Evolutionary conservation across 1,139 yeast species (phyloP).

Genomic region (Meyerozyma athensensis): DNA sequence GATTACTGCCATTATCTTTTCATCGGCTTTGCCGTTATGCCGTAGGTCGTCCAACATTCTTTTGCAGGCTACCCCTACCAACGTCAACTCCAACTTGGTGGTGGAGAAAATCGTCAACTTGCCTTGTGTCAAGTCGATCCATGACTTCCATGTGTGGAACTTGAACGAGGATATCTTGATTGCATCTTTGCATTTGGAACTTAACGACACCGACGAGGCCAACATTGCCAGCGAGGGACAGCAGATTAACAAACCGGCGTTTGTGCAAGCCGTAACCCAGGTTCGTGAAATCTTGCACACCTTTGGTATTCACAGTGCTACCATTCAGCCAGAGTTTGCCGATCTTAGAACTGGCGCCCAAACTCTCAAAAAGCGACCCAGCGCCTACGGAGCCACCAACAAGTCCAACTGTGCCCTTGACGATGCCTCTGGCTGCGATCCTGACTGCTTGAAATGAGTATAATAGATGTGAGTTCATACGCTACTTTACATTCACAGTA

Average conservation of each 20-base stretch:
- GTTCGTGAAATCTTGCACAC: conserved; percentile 78
- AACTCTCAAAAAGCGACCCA: conserved; percentile 11
- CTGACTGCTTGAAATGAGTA: conserved; percentile 11
- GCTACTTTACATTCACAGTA: too few relatives aligned
- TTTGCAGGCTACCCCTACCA: conserved; percentile 87
- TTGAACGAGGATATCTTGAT: conserved; percentile 81
- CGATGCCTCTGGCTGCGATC: conserved; percentile 34
- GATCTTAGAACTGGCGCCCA: conserved; percentile 5
- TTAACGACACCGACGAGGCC: conserved; percentile 33
- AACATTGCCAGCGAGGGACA: conserved; percentile 16
- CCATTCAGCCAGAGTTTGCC: conserved; percentile 85
- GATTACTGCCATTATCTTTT: conserved; percentile 82
- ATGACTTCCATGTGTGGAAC: conserved; percentile 97
- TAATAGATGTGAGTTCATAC: too few relatives aligned
- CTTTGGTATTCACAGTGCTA: conserved; percentile 87
- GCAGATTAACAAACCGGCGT: conserved; percentile 38
- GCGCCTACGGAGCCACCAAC: conserved; percentile 32
- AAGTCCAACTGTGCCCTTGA: conserved; percentile 31
- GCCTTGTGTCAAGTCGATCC: conserved; percentile 76
- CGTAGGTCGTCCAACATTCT: conserved; percentile 81
- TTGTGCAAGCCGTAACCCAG: conserved; percentile 65
- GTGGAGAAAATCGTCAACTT: conserved; percentile 61
- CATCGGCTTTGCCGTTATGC: conserved; percentile 89
- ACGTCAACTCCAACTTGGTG: conserved; percentile 71
- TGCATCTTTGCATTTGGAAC: conserved; percentile 85